phyloP scores from a whole-genome alignment of 768 basidiomycete species.

The Leccinum disarticulatum region DNA sequence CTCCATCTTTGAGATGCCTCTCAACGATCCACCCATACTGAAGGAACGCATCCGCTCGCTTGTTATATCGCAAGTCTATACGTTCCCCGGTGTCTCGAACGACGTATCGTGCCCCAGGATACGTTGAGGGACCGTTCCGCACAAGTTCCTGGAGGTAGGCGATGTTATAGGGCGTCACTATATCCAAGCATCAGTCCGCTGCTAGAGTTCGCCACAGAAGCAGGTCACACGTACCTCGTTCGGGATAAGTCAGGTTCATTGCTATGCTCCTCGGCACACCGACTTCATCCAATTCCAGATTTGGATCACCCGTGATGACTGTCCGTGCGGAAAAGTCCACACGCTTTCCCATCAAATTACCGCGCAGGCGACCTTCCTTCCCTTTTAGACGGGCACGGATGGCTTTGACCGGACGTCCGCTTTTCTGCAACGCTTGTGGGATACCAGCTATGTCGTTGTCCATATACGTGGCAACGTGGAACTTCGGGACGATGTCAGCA shows the following conservation, averaged over 20 bases:
- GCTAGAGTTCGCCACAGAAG: not conserved
- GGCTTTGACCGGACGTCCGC: slow-evolving; percentile 95
- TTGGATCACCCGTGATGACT: slow-evolving; percentile 98
- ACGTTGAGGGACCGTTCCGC: slow-evolving; percentile 89
- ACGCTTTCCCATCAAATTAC: slow-evolving; percentile 99
- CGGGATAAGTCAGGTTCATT: slow-evolving; percentile 97
- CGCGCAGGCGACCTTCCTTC: slow-evolving; percentile 96
- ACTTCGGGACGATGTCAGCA: slow-evolving; percentile 45
- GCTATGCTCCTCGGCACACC: slow-evolving; percentile 95
- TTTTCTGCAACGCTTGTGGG: slow-evolving; percentile 96
- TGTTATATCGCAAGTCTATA: slow-evolving; percentile 95
- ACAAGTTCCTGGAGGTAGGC: slow-evolving; percentile 92
- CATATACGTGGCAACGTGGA: slow-evolving; percentile 99
- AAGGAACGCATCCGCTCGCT: slow-evolving; percentile 90
- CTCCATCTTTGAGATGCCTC: slow-evolving; percentile 95
- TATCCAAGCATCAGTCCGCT: slow-evolving; percentile 12
- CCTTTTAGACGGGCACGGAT: slow-evolving; percentile 98
- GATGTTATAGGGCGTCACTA: slow-evolving; percentile 98
- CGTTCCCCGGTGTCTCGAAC: slow-evolving; percentile 97
- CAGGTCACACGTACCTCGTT: slow-evolving; percentile 64
- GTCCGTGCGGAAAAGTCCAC: slow-evolving; percentile 99
- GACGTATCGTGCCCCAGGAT: slow-evolving; percentile 96
- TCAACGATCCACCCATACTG: slow-evolving; percentile 99
- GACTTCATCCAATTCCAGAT: slow-evolving; percentile 93
- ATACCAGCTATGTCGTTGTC: slow-evolving; percentile 99